These are phyloP conservation scores for Penicillium flavigenum DNA, from an alignment of 495 filamentous ascomycete genomes.

Conservation along the genomic window DNA sequence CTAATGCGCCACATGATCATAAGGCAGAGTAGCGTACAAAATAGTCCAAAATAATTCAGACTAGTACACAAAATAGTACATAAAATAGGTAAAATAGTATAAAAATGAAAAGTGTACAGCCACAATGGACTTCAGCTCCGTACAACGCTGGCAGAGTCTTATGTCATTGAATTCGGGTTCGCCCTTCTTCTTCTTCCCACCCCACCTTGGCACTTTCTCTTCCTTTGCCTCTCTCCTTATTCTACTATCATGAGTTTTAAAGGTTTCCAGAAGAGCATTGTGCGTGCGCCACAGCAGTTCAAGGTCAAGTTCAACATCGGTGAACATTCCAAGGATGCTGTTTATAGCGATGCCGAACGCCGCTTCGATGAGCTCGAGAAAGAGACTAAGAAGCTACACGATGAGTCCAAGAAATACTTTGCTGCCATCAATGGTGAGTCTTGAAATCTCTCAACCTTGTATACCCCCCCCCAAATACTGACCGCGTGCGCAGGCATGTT, in stretches of 20 bases:
- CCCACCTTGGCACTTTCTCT: conserved; percentile 19
- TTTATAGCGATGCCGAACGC: conserved; percentile 92
- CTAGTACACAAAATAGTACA: too few relatives aligned
- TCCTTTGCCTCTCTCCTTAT: conserved; percentile 11
- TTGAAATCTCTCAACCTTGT: neutral
- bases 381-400: conserved; percentile 95
- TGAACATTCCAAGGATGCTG: conserved; percentile 87
- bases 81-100: neutral
- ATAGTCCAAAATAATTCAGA: neutral
- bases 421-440: conserved; percentile 83
- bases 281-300: conserved; percentile 85
- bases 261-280: conserved; percentile 86
- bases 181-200: neutral
- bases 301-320: conserved; percentile 90
- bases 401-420: conserved; percentile 92
- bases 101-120: conserved; percentile 19
- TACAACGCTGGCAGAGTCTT: conserved; percentile 22
- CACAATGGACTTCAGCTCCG: conserved; percentile 18
- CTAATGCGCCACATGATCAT: conserved; percentile 15
- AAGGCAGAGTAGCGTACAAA: neutral
- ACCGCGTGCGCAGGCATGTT: conserved; percentile 70
- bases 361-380: conserved; percentile 91
- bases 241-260: conserved; percentile 81
- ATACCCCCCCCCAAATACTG: conserved; percentile 5
- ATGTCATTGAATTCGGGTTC: conserved; percentile 36